A percentile compares a stretch with the other conserved stretches of the same genome.
phyloP scores from a whole-genome alignment of 768 basidiomycete species.

The Termitomyces sp. region DNA sequence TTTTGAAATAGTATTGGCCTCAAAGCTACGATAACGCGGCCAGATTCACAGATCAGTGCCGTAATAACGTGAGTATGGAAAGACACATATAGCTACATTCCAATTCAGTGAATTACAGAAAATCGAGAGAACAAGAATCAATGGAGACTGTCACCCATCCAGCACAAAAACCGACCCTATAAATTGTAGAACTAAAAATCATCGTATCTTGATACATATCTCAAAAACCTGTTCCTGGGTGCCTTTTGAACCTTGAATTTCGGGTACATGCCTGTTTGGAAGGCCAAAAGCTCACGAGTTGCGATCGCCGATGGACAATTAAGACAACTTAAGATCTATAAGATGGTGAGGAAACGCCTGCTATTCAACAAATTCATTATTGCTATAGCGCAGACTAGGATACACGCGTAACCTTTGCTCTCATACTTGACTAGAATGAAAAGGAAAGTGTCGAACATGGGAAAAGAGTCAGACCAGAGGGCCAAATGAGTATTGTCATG shows the following conservation, averaged over 20 bases:
- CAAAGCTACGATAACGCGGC: neutral
- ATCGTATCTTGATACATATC: neutral
- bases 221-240: neutral
- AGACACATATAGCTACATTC: neutral
- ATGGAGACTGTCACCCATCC: neutral
- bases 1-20: neutral
- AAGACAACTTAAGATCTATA: neutral
- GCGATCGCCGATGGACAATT: neutral
- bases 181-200: neutral
- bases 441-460: neutral
- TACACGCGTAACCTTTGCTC: neutral
- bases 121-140: neutral
- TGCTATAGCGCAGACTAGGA: neutral
- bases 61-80: neutral
- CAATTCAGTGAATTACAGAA: neutral
- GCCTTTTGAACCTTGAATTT: neutral
- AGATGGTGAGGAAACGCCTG: neutral
- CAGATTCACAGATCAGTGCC: neutral
- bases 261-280: neutral
- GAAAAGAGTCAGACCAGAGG: neutral
- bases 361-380: neutral
- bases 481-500: neutral
- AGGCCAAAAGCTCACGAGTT: neutral
- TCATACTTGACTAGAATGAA: neutral
- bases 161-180: neutral